Percentiles rank a stretch among this genome's conserved stretches.
phyloP scores from a whole-genome alignment of 805 yeast species.

The Peterozyma xylosa region DNA sequence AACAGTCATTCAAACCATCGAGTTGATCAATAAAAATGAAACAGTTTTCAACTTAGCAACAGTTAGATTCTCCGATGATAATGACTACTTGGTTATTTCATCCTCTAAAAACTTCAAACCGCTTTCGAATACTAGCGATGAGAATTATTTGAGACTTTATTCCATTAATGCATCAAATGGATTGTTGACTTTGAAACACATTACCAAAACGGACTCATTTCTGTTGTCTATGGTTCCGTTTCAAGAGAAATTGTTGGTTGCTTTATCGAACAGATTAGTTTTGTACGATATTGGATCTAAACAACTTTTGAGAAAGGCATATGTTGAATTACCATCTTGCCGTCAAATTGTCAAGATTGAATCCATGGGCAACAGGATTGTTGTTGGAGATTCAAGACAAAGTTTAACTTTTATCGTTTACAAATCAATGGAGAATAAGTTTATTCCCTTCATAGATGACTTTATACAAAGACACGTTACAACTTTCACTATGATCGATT shows the following conservation, averaged over 20 bases:
- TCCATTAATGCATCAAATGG: conserved; percentile 23
- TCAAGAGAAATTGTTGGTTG: conserved; percentile 55
- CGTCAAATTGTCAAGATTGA: conserved; percentile 46
- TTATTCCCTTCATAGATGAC: conserved; percentile 68
- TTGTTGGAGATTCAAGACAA: conserved; percentile 64
- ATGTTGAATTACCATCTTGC: conserved; percentile 33
- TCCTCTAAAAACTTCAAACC: conserved; percentile 23
- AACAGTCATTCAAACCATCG: conserved; percentile 33
- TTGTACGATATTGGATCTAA: conserved; percentile 71
- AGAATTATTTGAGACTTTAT: conserved; percentile 29
- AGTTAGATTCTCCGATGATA: conserved; percentile 16
- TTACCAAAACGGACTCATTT: conserved; percentile 43
- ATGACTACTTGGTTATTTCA: conserved; percentile 33
- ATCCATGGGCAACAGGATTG: conserved; percentile 50
- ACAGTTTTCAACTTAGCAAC: conserved; percentile 31
- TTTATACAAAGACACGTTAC: conserved; percentile 60
- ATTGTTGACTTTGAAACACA: conserved; percentile 45
- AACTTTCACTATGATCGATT: conserved; percentile 53
- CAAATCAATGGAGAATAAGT: conserved; percentile 37
- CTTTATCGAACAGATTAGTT: conserved; percentile 42
- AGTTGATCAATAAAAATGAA: conserved; percentile 31
- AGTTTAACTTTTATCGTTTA: conserved; percentile 54
- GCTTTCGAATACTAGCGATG: conserved; percentile 11
- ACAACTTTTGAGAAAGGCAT: conserved; percentile 67
- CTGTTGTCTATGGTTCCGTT: conserved; percentile 46